These are phyloP conservation scores for Penicillium sp. DNA, from an alignment of 2,329 filamentous ascomycete species.

Conservation along the genomic window DNA sequence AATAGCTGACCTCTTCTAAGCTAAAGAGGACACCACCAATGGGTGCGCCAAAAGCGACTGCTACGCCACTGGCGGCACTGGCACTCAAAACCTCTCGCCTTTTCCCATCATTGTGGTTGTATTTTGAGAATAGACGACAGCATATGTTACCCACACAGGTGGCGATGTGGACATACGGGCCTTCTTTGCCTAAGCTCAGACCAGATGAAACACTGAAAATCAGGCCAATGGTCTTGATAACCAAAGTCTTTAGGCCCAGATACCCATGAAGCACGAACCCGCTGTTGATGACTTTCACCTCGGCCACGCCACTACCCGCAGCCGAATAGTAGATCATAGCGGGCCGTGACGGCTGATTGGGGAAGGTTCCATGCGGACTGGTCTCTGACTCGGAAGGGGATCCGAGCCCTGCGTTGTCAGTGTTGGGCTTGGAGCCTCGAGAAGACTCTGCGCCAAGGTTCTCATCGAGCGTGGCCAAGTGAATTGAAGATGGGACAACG, in stretches of 20 bases:
- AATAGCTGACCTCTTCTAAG: conserved; percentile 91
- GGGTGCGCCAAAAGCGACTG: conserved; percentile 91
- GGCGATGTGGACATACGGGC: conserved; percentile 96
- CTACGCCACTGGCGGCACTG: conserved; percentile 86
- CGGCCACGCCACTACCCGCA: conserved; percentile 92
- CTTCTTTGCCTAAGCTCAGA: conserved; percentile 90
- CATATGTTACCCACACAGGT: conserved; percentile 94
- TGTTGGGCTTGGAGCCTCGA: conserved; percentile 50
- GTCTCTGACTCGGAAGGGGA: conserved; percentile 45
- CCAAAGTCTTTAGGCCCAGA: conserved; percentile 81
- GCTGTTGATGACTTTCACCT: conserved; percentile 96
- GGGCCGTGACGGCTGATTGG: conserved; percentile 47
- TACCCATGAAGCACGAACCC: conserved; percentile 97
- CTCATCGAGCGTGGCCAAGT: conserved; percentile 86
- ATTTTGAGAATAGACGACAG: conserved; percentile 92
- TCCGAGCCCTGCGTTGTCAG: conserved; percentile 44
- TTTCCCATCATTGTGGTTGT: conserved; percentile 92
- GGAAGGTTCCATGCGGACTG: conserved; percentile 44
- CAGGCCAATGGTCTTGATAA: conserved; percentile 81
- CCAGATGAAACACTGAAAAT: conserved; percentile 91
- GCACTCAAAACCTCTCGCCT: conserved; percentile 92
- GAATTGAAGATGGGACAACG: conserved; percentile 85
- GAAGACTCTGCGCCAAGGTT: conserved; percentile 74
- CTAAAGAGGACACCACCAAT: conserved; percentile 90
- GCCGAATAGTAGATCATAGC: conserved; percentile 96